Percentiles rank a stretch among this genome's conserved stretches.
Evolutionary conservation across 2,329 filamentous ascomycete species (phyloP).

Genomic region (Monosporascus sp.): DNA sequence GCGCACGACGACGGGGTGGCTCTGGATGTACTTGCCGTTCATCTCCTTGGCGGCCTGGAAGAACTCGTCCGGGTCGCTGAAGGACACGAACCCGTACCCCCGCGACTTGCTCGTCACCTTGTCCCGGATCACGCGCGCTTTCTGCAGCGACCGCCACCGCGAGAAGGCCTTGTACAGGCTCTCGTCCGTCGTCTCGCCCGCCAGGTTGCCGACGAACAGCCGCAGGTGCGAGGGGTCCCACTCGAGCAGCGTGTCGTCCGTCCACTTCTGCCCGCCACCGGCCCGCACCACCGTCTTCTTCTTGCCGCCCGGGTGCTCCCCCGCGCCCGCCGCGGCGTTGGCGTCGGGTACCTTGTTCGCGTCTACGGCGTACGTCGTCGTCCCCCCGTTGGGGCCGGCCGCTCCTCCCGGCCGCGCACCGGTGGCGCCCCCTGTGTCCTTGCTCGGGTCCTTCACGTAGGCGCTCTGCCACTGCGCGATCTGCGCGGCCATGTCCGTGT

Average conservation of each 20-base stretch:
- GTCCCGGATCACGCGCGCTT: constrained; percentile 89
- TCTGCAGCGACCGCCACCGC: constrained; percentile 81
- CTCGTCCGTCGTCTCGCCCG: constrained; percentile 95
- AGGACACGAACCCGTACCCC: constrained; percentile 94
- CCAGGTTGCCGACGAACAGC: constrained; percentile 93
- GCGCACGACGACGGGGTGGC: constrained; percentile 82
- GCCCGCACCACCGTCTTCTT: constrained; percentile 83
- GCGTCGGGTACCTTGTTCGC: constrained; percentile 20
- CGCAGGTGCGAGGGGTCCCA: constrained; percentile 95
- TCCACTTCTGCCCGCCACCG: constrained; percentile 90
- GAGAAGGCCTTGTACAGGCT: constrained; percentile 90
- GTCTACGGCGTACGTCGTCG: constrained; percentile 39
- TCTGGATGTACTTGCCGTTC: constrained; percentile 99
- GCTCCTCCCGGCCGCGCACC: constrained; percentile 18
- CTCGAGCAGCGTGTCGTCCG: constrained; percentile 80
- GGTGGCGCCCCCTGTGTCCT: constrained; percentile 41
- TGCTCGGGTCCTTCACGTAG: constrained; percentile 54
- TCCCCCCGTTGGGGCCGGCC: constrained; percentile 24
- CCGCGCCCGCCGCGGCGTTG: constrained; percentile 23
- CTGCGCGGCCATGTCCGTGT: constrained; percentile 83
- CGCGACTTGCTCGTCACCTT: constrained; percentile 95
- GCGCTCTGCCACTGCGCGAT: constrained; percentile 95
- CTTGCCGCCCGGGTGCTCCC: constrained; percentile 46
- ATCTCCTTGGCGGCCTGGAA: constrained; percentile 96
- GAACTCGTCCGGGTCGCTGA: constrained; percentile 91